Evolutionary conservation across 768 basidiomycete species (phyloP).

Genomic region (Mycena galericulata): DNA sequence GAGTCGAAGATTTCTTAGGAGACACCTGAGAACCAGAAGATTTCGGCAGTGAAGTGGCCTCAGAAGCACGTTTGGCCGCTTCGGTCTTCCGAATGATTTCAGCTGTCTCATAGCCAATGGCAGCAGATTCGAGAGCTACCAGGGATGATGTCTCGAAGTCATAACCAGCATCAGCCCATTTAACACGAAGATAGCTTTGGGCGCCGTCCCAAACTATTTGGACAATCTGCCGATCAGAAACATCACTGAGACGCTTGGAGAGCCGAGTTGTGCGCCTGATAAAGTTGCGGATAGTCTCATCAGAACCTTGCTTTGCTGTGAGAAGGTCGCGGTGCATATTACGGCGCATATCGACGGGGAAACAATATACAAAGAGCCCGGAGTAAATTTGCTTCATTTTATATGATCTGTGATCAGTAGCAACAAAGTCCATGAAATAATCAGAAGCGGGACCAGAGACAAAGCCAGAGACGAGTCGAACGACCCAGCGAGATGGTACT

Average conservation of each 20-base stretch:
- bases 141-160: conserved; percentile 13
- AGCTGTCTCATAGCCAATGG: too few relatives aligned
- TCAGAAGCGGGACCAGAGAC: conserved; percentile 35
- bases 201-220: conserved; percentile 42
- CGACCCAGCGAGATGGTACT: conserved; percentile 10
- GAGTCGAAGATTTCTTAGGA: neutral
- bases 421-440: conserved; percentile 39
- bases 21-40: too few relatives aligned
- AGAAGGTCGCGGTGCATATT: conserved; percentile 34
- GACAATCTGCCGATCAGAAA: conserved; percentile 31
- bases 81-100: too few relatives aligned
- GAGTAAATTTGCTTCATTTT: conserved; percentile 4
- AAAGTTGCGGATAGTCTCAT: conserved; percentile 35
- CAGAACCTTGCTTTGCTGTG: conserved; percentile 18
- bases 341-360: conserved; percentile 24
- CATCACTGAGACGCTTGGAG: conserved; percentile 35
- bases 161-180: too few relatives aligned
- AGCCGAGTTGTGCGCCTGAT: conserved; percentile 38
- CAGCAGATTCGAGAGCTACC: neutral
- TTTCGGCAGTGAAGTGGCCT: too few relatives aligned
- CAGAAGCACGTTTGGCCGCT: too few relatives aligned
- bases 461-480: conserved; percentile 34
- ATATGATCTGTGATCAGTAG: conserved; percentile 23
- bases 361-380: conserved; percentile 17
- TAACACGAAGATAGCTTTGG: too few relatives aligned